These are phyloP conservation scores for Acanthamoeba lenticulata DNA, from an alignment of 208 protist species.

Conservation along the genomic window DNA sequence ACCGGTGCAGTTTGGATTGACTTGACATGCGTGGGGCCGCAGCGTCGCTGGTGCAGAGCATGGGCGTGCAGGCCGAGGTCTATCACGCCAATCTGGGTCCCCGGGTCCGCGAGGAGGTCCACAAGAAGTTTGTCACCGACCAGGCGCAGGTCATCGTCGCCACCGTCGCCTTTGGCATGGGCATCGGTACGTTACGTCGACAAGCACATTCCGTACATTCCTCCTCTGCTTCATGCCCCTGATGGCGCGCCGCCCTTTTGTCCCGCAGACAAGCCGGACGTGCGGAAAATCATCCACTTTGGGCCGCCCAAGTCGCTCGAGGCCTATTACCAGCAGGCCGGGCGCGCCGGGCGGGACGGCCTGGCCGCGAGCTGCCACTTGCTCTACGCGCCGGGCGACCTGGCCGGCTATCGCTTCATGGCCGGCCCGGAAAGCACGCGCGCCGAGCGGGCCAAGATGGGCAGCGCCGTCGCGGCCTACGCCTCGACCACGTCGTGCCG, in stretches of 20 bases:
- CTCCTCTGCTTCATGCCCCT: neutral
- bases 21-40: neutral
- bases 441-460: neutral
- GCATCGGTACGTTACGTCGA: slow-evolving; percentile 67
- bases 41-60: neutral
- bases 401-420: neutral
- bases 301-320: slow-evolving; percentile 71
- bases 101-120: neutral
- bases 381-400: slow-evolving; percentile 61
- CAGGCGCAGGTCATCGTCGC: slow-evolving; percentile 23
- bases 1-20: neutral
- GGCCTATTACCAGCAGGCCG: slow-evolving; percentile 78
- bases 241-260: neutral
- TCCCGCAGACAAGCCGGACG: slow-evolving; percentile 77
- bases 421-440: neutral
- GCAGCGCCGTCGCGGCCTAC: neutral
- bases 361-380: slow-evolving; percentile 21
- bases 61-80: neutral
- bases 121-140: slow-evolving; percentile 25
- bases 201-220: neutral
- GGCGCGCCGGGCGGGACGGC: slow-evolving; percentile 77
- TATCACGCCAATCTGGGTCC: slow-evolving; percentile 21
- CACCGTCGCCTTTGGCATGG: slow-evolving; percentile 87
- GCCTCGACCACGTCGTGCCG: neutral
- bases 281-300: slow-evolving; percentile 81